A percentile compares a stretch with the other conserved stretches of the same genome.
These are phyloP conservation scores for Globisporangium perplexum DNA, from an alignment of 352 stramenopile species.

Conservation along the genomic window DNA sequence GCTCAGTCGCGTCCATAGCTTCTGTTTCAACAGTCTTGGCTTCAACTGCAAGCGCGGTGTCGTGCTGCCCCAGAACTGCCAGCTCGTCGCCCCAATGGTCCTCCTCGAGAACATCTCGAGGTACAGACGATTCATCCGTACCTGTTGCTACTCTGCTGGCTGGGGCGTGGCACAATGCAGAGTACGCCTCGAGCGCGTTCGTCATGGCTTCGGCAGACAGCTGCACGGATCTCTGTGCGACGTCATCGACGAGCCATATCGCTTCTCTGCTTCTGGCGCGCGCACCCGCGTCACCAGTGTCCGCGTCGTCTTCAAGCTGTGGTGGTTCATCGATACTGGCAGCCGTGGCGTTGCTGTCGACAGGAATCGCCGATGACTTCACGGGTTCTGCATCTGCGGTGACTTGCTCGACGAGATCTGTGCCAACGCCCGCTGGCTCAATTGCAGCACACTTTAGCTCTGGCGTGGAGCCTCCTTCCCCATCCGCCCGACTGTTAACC, in stretches of 20 bases:
- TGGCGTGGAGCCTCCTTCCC: too few relatives aligned
- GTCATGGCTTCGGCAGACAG: slow-evolving; percentile 3
- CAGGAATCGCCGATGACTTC: too few relatives aligned
- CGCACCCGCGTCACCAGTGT: neutral
- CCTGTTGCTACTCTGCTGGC: neutral
- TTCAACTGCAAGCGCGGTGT: neutral
- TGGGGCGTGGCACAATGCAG: neutral
- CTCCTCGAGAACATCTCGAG: neutral
- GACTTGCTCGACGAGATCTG: too few relatives aligned
- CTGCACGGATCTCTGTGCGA: slow-evolving; percentile 1
- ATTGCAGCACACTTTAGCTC: too few relatives aligned
- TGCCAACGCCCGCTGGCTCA: too few relatives aligned
- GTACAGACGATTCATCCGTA: neutral
- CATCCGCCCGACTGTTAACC: too few relatives aligned
- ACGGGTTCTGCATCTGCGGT: too few relatives aligned
- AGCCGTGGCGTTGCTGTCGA: neutral
- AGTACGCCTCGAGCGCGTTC: slow-evolving; percentile 7
- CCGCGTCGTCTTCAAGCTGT: neutral
- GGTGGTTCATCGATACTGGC: too few relatives aligned
- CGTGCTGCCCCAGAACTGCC: neutral
- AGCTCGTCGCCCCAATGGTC: neutral
- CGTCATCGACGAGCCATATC: slow-evolving; percentile 1
- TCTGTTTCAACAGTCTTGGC: neutral
- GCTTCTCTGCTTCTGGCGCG: too few relatives aligned
- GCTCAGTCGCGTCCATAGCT: neutral